A percentile compares a stretch with the other conserved stretches of the same genome.
These are phyloP conservation scores for Areca catechu DNA, from an alignment of 176 grass and related monocot genomes.

Conservation along the genomic window DNA sequence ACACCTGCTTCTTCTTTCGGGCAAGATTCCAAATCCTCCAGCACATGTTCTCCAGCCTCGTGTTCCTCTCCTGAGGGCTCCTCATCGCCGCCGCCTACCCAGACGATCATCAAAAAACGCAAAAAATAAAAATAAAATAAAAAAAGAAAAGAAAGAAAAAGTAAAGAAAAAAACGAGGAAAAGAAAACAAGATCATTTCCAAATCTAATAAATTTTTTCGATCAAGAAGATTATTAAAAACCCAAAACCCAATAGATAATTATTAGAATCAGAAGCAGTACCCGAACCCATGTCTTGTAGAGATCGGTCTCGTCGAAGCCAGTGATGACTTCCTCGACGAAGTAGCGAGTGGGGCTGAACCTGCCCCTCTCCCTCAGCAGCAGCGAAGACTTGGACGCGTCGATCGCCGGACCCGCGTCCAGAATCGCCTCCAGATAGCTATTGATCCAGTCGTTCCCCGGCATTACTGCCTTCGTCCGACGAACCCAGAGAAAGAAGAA, in stretches of 20 bases:
- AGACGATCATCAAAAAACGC: too few species aligned
- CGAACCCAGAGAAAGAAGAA: not conserved
- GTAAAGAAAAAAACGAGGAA: too few species aligned
- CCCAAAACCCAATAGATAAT: not conserved
- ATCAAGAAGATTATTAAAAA: not conserved
- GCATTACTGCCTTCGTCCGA: constrained; percentile 12
- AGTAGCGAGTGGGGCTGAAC: constrained; percentile 44
- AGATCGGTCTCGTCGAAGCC: constrained; percentile 57
- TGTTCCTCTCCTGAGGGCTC: constrained; percentile 17
- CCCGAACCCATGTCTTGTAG: constrained; percentile 54
- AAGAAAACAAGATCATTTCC: too few species aligned
- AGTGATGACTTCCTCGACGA: constrained; percentile 54
- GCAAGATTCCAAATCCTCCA: constrained; percentile 27
- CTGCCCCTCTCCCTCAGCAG: constrained; percentile 41
- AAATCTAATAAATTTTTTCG: too few species aligned
- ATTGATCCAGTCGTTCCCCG: constrained; percentile 54
- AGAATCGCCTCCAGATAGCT: constrained; percentile 56
- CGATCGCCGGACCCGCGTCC: constrained; percentile 31
- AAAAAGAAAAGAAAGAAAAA: too few species aligned
- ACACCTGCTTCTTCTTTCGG: constrained; percentile 21
- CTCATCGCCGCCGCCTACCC: constrained; percentile 11
- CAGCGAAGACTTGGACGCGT: constrained; percentile 27
- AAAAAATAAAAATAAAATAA: too few species aligned
- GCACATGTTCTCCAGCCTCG: constrained; percentile 26
- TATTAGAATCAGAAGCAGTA: constrained; percentile 3